Base-by-base conservation (phyloP, 2,329 filamentous ascomycete genomes). In the Juglanconis juglandina region DNA sequence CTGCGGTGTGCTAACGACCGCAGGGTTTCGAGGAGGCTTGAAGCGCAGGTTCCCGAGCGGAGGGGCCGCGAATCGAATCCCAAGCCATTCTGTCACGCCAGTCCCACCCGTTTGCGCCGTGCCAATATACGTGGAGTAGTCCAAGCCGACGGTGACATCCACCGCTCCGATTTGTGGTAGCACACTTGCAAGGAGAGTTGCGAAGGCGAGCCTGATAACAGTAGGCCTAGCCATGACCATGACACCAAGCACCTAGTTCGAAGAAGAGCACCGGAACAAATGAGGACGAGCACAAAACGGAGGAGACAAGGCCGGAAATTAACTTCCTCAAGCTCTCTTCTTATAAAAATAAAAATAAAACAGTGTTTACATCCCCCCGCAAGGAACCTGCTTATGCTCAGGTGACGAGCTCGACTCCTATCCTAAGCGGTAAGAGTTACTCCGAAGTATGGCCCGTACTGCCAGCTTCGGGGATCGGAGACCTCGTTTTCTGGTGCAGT, bases 21-120 rank as follows among this genome's bases (percentile, higher is more conserved):
- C 62, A 1, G 90, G 89, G 69, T 90, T 85, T 67, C 82, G 76
- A 0, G 90, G 88, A 14, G 85, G 84, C 59, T 79, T 77, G 68
- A 92, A 93, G 17, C 90, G 81, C 63, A 90, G 70, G 6, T 81
- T 67, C 1, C 85, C 87, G 1, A 88, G 60, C 0, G 89, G 89
- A 13, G 89, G 79, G 4, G 87, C 87, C 3, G 89, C 90, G 75
- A 85, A 94, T 49, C 88, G 83, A 63, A 94, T 84, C 1, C 89
- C 89, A 5, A 90, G 79, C 88, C 61, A 63, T 41, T 63, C 44
- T 2, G 61, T 60, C 30, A 63, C 54, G 32, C 61, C 58, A 5
- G 58, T 63, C 30, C 39, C 54, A 24, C 2, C 17, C 7, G 47
- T n/a, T 24, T 60, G 58, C 34, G 46, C 61, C 9, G 61, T 61